Base-by-base conservation (phyloP, 768 basidiomycete species). In the Scleroderma citrinum region DNA sequence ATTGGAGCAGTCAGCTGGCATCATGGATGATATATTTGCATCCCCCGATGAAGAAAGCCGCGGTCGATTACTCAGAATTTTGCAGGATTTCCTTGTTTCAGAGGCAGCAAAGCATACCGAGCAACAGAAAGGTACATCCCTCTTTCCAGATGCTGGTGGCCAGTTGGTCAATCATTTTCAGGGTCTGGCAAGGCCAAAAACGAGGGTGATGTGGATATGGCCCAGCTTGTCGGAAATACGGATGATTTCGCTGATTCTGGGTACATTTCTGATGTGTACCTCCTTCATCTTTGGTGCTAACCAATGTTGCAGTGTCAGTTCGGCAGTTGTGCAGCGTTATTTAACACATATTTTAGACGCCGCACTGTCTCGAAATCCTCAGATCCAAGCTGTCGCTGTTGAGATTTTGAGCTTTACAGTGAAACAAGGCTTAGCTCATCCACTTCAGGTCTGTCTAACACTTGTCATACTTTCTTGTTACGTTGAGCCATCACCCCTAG, bases 241-340 rank as follows among this genome's bases (percentile, higher is more conserved):
- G 87, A 92, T 59, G 92, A 87, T 1, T 95, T 98, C 63, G 92
- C 95, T 0, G 96, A 98, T 58, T 97, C 95, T 6, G 94, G 94
- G 96, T 97, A 68, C 8, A 58, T 32, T 48, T n/a, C 3, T 21
- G 42, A 7, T 29, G 5, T 26, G 16, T 26, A 14, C 10, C 16
- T 39, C 8, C 17, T 23, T 41, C 26, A 14, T 23, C 32, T 23
- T 44, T 30, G 26, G 58, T 42, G 7, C 24, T 26, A 1, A 52
- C 5, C 36, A 11, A 38, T 19, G 50, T 12, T 31, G 41, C 59
- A 98, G 95, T 23, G 91, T 97, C 52, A 92, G 90, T 65, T 94
- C 95, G 1, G 90, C 92, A 3, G 78, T 99, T 32, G 85, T 97
- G 0, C 96, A 99, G 60, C 87, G 95, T 8, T 98, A 98, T 59